These are phyloP conservation scores for Cephaloascus albidus DNA, from an alignment of 805 yeast species.

Conservation along the genomic window DNA sequence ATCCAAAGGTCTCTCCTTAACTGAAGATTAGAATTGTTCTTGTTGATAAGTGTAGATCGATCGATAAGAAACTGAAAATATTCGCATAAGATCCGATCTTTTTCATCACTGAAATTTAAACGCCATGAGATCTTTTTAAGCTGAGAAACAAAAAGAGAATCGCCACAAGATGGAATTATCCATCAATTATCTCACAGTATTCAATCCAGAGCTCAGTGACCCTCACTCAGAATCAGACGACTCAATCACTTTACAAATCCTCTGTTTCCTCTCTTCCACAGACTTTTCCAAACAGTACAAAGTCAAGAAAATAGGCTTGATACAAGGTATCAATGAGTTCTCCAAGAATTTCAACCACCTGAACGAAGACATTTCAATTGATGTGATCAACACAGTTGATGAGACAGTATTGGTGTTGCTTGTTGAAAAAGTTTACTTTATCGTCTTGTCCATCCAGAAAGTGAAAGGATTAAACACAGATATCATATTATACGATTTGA, in stretches of 20 bases:
- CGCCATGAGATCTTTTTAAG: too few relatives aligned
- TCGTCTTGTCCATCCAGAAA: neutral
- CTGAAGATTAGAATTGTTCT: too few relatives aligned
- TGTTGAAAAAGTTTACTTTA: neutral
- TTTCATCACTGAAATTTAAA: too few relatives aligned
- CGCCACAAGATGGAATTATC: neutral
- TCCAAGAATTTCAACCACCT: neutral
- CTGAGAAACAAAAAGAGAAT: neutral
- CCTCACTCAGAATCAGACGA: neutral
- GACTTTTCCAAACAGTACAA: neutral
- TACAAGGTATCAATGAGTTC: neutral
- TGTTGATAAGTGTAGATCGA: too few relatives aligned
- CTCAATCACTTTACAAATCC: neutral
- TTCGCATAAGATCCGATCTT: too few relatives aligned
- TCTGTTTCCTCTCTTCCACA: neutral
- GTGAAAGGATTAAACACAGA: neutral
- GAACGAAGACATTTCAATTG: neutral
- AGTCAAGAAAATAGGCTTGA: neutral
- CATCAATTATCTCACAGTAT: neutral
- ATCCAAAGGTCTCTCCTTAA: too few relatives aligned
- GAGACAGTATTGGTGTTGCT: neutral
- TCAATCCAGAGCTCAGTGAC: neutral
- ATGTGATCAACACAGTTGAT: neutral
- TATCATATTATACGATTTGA: neutral
- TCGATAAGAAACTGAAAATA: too few relatives aligned